Base-by-base conservation (phyloP, 208 protist genomes). In the Herpetomonas samuelpessoai region DNA sequence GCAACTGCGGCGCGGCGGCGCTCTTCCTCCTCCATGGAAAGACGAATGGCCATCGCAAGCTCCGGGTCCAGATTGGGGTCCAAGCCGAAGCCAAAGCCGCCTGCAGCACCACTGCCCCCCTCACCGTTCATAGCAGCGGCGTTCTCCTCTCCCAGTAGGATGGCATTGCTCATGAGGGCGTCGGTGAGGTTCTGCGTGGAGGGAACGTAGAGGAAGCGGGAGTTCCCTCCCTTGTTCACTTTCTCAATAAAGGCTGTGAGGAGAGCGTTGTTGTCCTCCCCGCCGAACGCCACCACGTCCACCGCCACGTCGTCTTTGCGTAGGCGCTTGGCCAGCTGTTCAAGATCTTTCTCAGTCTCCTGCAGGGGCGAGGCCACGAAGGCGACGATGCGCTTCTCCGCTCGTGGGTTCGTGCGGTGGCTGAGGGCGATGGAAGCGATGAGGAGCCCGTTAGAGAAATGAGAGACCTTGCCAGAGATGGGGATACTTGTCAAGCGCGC, bases 261-360 rank as follows among this genome's bases (percentile, higher is more conserved):
- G 55, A 98, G 91, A 26, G 81, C 71, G 31, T 80, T 65, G 67
- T 99, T 98, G 29, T 74, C 69, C 25, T 96, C 82, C 19, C 91
- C 80, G 52, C 98, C 97, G 79, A 99, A 98, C 52, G 81, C 89
- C 4, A 99, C 85, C 27, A 99, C 79, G 65, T 99, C 98, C 2
- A 99, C 93, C 7, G 97, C 87, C 22, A 99, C 89, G 65, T 97
- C 94, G 66, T 98, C 96, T 76, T 99, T 99, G 48, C 98, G 97
- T 24, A 99, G 85, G 64, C 92, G 91, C 62, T 95, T 95, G 12
- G 91, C 98, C 35, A 99, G 81, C 66, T 79, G 81, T 27, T 91
- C 92, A 18, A 99, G 71, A 58, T 95, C 84, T 52, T 87, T 85
- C 35, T 85, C 71, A 1, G 69, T 88, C 69, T 98, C 96, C 50